Percentiles rank a stretch among this genome's conserved stretches.
Conservation (phyloP, 768 basidiomycete genomes). For the Termitomyces sp. region DNA sequence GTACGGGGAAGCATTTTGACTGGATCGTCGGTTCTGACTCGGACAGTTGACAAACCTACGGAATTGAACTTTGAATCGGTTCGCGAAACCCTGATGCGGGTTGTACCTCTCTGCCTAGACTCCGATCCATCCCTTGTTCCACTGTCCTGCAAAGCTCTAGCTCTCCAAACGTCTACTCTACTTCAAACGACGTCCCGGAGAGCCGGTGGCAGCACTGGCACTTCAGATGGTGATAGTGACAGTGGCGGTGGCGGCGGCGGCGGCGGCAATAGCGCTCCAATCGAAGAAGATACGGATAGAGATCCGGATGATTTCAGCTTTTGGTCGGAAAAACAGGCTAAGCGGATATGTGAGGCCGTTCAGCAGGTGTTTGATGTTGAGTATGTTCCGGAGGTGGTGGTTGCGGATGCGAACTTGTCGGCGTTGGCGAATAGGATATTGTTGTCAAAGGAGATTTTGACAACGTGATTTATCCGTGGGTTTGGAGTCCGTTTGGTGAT, state of each 20-base stretch:
- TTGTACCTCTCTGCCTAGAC: conserved; percentile 85
- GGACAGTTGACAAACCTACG: conserved; percentile 61
- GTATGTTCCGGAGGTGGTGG: conserved; percentile 81
- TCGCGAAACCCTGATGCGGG: conserved; percentile 58
- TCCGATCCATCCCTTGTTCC: conserved; percentile 81
- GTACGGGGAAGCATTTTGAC: conserved; percentile 22
- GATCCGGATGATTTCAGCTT: conserved; percentile 94
- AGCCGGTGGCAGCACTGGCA: neutral
- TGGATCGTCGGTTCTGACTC: conserved; percentile 1
- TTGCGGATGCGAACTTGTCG: conserved; percentile 92
- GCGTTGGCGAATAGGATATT: conserved; percentile 80
- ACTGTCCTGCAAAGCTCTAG: conserved; percentile 45
- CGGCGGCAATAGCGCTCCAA: neutral
- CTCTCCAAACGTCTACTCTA: conserved; percentile 18
- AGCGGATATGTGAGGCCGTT: conserved; percentile 76
- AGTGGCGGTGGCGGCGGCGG: neutral
- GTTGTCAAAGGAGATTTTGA: conserved; percentile 60
- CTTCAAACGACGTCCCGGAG: neutral
- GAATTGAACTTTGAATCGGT: conserved; percentile 61
- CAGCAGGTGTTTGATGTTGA: conserved; percentile 85
- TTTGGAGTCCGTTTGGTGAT: neutral
- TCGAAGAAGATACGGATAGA: conserved; percentile 27
- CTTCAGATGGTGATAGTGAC: neutral
- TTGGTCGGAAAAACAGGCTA: conserved; percentile 88
- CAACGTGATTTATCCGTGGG: neutral